These are phyloP conservation scores for Solanum dulcamara DNA, from an alignment of 257 asterid genomes.

Conservation along the genomic window DNA sequence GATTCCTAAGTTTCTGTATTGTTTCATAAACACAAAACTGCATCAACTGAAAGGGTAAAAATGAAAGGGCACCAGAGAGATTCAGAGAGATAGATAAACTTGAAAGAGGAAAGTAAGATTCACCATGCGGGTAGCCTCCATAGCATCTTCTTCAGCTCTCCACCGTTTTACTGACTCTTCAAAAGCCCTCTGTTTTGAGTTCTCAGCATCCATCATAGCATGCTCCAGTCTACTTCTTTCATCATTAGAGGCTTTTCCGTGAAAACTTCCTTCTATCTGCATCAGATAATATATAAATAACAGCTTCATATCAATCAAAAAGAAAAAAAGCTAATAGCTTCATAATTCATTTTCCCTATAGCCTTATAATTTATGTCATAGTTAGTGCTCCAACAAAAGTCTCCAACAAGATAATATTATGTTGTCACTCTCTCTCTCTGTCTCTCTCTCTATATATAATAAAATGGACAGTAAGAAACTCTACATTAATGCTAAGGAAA, in stretches of 20 bases:
- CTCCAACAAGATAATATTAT: not conserved
- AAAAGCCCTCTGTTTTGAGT: conserved; percentile 23
- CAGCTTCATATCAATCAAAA: not conserved
- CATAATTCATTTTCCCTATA: not conserved
- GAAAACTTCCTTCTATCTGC: conserved; percentile 32
- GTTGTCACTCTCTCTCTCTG: not conserved
- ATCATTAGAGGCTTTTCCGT: conserved; percentile 4
- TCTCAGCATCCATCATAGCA: conserved; percentile 29
- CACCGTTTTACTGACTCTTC: conserved; percentile 41
- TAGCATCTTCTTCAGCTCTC: conserved; percentile 53
- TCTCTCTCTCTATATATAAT: not conserved
- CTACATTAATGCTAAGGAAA: not conserved
- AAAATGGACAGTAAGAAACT: not conserved
- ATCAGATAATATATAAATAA: conserved; percentile 11
- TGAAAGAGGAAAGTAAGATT: not conserved
- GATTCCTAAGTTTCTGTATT: not conserved
- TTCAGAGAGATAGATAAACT: not conserved
- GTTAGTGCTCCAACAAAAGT: not conserved
- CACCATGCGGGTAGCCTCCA: conserved; percentile 43
- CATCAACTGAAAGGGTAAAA: not conserved
- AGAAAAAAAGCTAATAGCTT: not conserved
- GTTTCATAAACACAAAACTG: not conserved
- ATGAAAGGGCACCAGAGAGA: not conserved
- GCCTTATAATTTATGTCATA: not conserved
- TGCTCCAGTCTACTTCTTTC: conserved; percentile 30